Conservation (phyloP, 768 basidiomycete species). For the Mycena metata region DNA sequence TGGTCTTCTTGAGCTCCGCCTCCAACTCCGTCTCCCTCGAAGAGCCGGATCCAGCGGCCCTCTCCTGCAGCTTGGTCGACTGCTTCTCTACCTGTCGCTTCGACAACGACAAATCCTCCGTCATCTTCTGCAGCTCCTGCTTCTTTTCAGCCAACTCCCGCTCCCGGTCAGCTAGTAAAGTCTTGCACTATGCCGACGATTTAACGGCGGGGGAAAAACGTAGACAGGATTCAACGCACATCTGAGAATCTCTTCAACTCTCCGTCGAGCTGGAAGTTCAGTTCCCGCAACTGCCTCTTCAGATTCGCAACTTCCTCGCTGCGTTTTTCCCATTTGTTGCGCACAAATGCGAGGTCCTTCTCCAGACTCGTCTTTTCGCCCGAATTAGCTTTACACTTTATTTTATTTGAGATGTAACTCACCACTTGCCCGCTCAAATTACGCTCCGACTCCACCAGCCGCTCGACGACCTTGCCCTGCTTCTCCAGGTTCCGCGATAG, state of each 20-base stretch:
- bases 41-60: conserved; percentile 46
- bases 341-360: conserved; percentile 28
- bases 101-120: conserved; percentile 62
- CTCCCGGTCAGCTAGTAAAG: conserved; percentile 52
- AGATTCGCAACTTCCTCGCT: conserved; percentile 41
- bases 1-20: conserved; percentile 68
- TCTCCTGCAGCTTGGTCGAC: conserved; percentile 59
- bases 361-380: conserved; percentile 44
- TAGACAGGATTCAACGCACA: conserved; percentile 46
- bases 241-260: conserved; percentile 57
- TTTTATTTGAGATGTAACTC: conserved; percentile 39
- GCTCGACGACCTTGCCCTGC: conserved; percentile 71
- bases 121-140: conserved; percentile 55
- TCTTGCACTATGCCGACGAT: conserved; percentile 43
- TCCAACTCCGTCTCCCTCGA: conserved; percentile 47
- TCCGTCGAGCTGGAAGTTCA: conserved; percentile 50
- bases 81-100: conserved; percentile 69
- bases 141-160: conserved; percentile 47
- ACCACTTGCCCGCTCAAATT: conserved; percentile 72
- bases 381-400: background rate
- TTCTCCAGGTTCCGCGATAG: conserved; percentile 63
- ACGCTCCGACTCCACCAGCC: conserved; percentile 73
- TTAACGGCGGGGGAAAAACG: background rate
- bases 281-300: conserved; percentile 59
- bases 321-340: conserved; percentile 23